Base-by-base conservation (phyloP, 2,329 filamentous ascomycete species). In the Trichoderma cornu-damae region DNA sequence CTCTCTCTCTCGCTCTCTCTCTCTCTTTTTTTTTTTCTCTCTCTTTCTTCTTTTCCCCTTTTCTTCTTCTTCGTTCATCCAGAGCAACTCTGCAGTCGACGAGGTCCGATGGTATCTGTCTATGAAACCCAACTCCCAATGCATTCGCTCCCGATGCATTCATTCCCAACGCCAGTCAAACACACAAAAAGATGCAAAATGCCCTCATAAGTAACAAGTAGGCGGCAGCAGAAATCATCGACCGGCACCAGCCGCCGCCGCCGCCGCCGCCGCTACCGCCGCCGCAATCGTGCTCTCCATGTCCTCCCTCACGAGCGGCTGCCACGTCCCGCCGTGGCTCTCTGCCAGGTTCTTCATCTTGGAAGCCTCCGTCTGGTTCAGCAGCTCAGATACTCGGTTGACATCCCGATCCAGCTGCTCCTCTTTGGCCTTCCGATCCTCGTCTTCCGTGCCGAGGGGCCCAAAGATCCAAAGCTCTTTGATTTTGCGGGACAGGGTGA, bases 391-490 rank as follows among this genome's bases (percentile, higher is more conserved):
- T 18, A 73, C 73, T 14, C 63, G 65, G 22, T 64, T 61, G 20
- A 75, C 72, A 59, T 76, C 68, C 22, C 61, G 63, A 49, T 74
- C 69, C 6, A 75, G 67, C 57, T 65, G 66, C 48, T 69, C 70
- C 46, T 74, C 72, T 59, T 71, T 72, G 8, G 67, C 68, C 51
- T 67, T 67, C 38, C 67, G 66, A 40, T 68, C 67, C 18, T 66
- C 66, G 57, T 75, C 72, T 35, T 69, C 69, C 56, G 71, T 64
- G 57, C 73, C 70, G 26, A 78, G 70, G 47, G 76, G 67, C 0
- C 75, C 70, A 57, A 75, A 73, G 52, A 78, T 65, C 76, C 76
- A 74, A 49, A 77, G 69, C 65, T 79, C 70, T 61, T 79, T 77
- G 67, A 78, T 69, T 47, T 71, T 70, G 52, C 75, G 73, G 22